Conservation (phyloP, 495 filamentous ascomycete species). For the Trypethelium eluteriae region DNA sequence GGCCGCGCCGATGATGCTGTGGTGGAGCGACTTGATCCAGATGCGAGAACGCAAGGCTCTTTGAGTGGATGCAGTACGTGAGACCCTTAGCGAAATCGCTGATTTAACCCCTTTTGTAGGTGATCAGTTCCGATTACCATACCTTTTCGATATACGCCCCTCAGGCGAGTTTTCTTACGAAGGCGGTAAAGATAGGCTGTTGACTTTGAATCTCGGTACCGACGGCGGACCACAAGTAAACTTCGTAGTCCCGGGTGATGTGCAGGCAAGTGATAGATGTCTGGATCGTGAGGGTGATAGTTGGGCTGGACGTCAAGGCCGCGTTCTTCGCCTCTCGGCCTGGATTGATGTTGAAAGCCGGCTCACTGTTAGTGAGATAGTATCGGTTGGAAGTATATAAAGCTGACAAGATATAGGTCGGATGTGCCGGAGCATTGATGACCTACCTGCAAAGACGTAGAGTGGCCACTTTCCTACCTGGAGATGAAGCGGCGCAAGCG, state of each 20-base stretch:
- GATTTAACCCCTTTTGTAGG: constrained; percentile 16
- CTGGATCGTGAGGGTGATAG: constrained; percentile 43
- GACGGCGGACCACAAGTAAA: constrained; percentile 46
- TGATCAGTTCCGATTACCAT: constrained; percentile 48
- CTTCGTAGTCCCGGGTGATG: constrained; percentile 48
- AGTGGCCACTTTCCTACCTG: constrained; percentile 50
- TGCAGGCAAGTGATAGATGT: constrained; percentile 41
- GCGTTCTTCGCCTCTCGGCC: constrained; percentile 62
- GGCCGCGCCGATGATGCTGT: constrained; percentile 56
- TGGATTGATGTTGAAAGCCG: constrained; percentile 72
- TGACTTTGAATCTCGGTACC: constrained; percentile 46
- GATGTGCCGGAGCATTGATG: constrained; percentile 81
- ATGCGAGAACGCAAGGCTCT: constrained; percentile 25
- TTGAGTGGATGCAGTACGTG: constrained; percentile 28
- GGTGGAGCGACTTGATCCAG: constrained; percentile 36
- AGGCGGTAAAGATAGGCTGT: constrained; percentile 59
- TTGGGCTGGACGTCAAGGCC: constrained; percentile 51
- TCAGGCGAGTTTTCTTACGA: constrained; percentile 73
- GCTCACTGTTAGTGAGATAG: constrained; percentile 43
- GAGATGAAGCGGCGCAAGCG: constrained; percentile 42
- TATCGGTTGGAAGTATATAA: background rate
- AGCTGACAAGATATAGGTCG: constrained; percentile 33
- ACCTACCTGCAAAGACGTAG: constrained; percentile 67
- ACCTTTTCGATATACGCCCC: constrained; percentile 64
- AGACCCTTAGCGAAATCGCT: background rate